phyloP scores from a whole-genome alignment of 169 alveolate genomes.

The Theileria equi region DNA sequence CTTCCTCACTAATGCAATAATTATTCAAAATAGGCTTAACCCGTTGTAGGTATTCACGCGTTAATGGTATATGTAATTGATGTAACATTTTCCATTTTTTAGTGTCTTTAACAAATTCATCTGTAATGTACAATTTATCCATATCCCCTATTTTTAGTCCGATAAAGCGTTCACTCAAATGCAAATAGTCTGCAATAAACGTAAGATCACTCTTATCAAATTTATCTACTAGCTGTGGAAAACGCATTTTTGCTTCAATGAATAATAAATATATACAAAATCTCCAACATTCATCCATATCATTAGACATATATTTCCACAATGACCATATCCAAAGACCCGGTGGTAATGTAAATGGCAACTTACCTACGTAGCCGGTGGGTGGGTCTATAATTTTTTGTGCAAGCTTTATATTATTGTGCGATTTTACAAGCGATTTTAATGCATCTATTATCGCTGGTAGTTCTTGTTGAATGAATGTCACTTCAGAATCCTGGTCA shows the following conservation, averaged over 20 bases:
- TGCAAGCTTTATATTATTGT: neutral
- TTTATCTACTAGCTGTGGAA: slow-evolving; percentile 6
- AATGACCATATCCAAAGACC: slow-evolving; percentile 2
- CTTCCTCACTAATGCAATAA: neutral
- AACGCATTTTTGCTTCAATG: slow-evolving; percentile 14
- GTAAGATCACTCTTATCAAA: neutral
- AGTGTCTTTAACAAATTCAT: slow-evolving; percentile 4
- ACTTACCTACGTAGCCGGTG: neutral
- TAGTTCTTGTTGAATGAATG: slow-evolving; percentile 21
- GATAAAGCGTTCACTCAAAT: neutral
- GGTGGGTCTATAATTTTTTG: neutral
- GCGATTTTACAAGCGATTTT: neutral
- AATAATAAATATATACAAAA: slow-evolving; percentile 4
- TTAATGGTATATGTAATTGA: slow-evolving; percentile 6
- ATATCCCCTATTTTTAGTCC: neutral
- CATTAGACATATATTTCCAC: neutral
- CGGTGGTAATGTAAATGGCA: neutral
- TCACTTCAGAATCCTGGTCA: slow-evolving; percentile 14
- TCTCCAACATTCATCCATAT: slow-evolving; percentile 3
- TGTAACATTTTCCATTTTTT: slow-evolving; percentile 15
- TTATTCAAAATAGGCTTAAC: neutral
- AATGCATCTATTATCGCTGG: slow-evolving; percentile 32
- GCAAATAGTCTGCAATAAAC: neutral
- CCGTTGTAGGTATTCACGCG: slow-evolving; percentile 6
- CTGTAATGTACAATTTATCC: neutral